Evolutionary conservation across 2,329 filamentous ascomycete genomes (phyloP).

Genomic region (Dendryphion nanum): DNA sequence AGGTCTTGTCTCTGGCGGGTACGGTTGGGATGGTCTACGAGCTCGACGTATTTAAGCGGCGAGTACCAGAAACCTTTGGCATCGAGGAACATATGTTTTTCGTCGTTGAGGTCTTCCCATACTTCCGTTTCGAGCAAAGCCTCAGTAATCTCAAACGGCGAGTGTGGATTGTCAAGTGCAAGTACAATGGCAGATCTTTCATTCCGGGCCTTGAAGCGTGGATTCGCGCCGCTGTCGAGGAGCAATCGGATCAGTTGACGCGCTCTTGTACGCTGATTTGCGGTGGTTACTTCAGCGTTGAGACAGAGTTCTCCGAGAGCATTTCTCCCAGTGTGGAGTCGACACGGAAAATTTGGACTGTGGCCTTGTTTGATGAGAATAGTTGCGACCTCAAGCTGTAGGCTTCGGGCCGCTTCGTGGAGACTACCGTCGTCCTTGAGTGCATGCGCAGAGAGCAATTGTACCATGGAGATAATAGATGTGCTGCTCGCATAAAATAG

Average conservation of each 20-base stretch:
- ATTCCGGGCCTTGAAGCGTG: slow-evolving; percentile 52
- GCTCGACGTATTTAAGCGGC: slow-evolving; percentile 60
- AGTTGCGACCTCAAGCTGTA: slow-evolving; percentile 58
- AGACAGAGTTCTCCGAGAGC: slow-evolving; percentile 64
- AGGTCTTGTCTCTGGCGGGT: slow-evolving; percentile 16
- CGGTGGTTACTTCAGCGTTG: slow-evolving; percentile 50
- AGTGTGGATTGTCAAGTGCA: slow-evolving; percentile 56
- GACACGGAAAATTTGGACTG: slow-evolving; percentile 64
- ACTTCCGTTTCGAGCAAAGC: slow-evolving; percentile 62
- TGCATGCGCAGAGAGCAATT: slow-evolving; percentile 55
- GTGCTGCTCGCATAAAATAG: slow-evolving; percentile 57
- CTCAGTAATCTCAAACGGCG: slow-evolving; percentile 56
- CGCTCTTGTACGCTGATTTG: slow-evolving; percentile 23
- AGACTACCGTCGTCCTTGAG: slow-evolving; percentile 64
- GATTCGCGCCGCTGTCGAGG: slow-evolving; percentile 57
- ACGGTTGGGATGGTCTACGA: slow-evolving; percentile 20
- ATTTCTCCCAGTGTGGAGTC: slow-evolving; percentile 61
- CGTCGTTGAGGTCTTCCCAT: slow-evolving; percentile 64
- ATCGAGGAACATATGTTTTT: slow-evolving; percentile 46
- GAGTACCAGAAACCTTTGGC: slow-evolving; percentile 60
- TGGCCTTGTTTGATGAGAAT: slow-evolving; percentile 60
- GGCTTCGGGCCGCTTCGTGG: slow-evolving; percentile 61
- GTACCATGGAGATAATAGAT: slow-evolving; percentile 24
- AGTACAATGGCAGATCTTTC: slow-evolving; percentile 61
- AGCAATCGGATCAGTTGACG: slow-evolving; percentile 54